These are phyloP conservation scores for Heritiera littoralis DNA, from an alignment of 345 rosid genomes.

Conservation along the genomic window DNA sequence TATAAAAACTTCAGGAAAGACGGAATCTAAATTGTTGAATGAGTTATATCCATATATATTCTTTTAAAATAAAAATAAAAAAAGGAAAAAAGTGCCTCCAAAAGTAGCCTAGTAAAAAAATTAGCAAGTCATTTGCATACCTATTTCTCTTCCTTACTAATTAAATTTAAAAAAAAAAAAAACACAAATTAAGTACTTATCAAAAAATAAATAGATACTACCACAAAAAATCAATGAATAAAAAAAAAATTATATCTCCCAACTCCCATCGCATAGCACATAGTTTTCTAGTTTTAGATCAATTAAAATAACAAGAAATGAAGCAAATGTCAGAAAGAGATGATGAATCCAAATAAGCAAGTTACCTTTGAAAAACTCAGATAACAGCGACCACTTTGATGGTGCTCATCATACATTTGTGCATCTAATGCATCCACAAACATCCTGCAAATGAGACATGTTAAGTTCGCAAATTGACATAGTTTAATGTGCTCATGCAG, in stretches of 20 bases:
- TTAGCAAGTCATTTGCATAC: background rate
- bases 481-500: background rate
- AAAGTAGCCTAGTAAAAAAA: background rate
- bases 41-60: no score
- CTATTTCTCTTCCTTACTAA: background rate
- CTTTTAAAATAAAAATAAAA: no score
- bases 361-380: slow-evolving; percentile 78
- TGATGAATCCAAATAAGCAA: background rate
- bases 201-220: background rate
- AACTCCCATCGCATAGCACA: no score
- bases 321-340: no score
- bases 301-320: no score
- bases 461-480: slow-evolving; percentile 14
- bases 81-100: background rate
- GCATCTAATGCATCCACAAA: slow-evolving; percentile 93
- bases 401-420: slow-evolving; percentile 82
- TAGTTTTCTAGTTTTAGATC: no score
- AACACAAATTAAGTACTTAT: background rate
- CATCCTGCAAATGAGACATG: slow-evolving; percentile 59
- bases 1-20: no score
- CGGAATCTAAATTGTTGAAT: no score
- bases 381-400: slow-evolving; percentile 65
- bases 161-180: no score
- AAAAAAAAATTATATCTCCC: no score
- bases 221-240: no score